Evolutionary conservation across 106 monocot genomes (phyloP), one percentile per base, ranked within the genome.

Genomic region (Dendrobium huoshanense): DNA sequence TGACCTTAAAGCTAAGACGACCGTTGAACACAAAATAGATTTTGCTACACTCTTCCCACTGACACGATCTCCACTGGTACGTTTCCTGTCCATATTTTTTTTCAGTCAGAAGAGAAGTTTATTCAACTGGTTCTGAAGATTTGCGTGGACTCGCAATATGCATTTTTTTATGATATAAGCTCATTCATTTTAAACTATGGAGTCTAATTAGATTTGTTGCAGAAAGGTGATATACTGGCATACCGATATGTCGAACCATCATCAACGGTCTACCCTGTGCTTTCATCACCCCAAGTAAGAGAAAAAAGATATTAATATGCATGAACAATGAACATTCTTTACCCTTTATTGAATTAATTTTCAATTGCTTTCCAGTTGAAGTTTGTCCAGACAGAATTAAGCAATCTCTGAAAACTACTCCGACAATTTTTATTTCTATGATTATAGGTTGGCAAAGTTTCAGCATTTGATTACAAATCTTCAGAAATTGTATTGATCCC

Each of bases 381-480:
- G 24, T 65, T 65, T 65, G 8, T 65, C 65, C 19, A 65, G 8
- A 7, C n/a, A 1, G 7, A 65, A 65, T 7, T 20, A 24, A 7
- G 7, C 8, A 24, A 65, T 7, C 19, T 7, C n/a, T 65, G 24
- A 6, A 65, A 65, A 24, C 27, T 65, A 22, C 51, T 1, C 24
- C n/a, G 5, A 70, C 27, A 70, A 70, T 37, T 25, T 22, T 24
- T 70, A 70, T 33, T 22, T 61, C 5, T 61, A 61, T 70, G 70
- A 31, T 31, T 33, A 74, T 43, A 74, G 74, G 74, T 74, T 74
- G 74, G 74, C 44, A 43, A 74, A 74, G 74, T 74, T 44, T 43
- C 42, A 74, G 42, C n/a, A 42, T 74, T 42, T 43, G 74, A 74
- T 43, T 13, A 43, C 3, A 43, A 7, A 19, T 74, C 74, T 43